Conservation (phyloP, 202 grass and related monocot species). For the Panicum hallii region DNA sequence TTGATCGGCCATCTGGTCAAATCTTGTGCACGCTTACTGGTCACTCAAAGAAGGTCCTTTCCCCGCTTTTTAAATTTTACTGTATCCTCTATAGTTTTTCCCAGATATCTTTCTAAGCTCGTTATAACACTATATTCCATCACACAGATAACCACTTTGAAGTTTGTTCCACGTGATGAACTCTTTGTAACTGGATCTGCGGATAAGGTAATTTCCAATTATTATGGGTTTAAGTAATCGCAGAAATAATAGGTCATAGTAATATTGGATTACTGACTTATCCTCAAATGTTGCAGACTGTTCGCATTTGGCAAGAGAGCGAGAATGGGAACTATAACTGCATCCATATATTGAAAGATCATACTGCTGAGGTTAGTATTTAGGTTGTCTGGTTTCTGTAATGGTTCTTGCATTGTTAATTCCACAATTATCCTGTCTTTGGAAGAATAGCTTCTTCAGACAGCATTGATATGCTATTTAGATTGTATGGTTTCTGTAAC, state of each 20-base stretch:
- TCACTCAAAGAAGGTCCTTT: constrained; percentile 98
- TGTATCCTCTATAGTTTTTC: constrained; percentile 33
- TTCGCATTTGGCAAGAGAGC: constrained; percentile 90
- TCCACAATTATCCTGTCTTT: constrained; percentile 5
- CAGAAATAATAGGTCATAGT: not conserved
- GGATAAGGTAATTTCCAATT: constrained; percentile 72
- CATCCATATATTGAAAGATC: constrained; percentile 74
- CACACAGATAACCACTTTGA: constrained; percentile 85
- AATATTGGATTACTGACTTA: constrained; percentile 24
- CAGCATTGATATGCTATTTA: constrained; percentile 14
- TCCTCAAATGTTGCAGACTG: constrained; percentile 71
- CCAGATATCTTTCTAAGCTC: constrained; percentile 28
- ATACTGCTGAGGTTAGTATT: constrained; percentile 82
- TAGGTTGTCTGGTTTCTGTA: constrained; percentile 18
- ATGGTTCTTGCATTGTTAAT: not conserved
- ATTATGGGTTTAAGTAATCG: constrained; percentile 4
- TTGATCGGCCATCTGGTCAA: constrained; percentile 88
- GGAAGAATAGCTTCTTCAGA: constrained; percentile 12
- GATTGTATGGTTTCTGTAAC: constrained; percentile 16
- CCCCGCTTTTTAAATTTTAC: constrained; percentile 28
- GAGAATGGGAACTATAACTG: constrained; percentile 88
- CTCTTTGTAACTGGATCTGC: constrained; percentile 83
- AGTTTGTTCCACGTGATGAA: constrained; percentile 88
- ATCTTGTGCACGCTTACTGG: constrained; percentile 87
- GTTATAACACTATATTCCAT: constrained; percentile 26